Evolutionary conservation across 1,284 basidiomycete genomes (phyloP).

Genomic region (Irpex lacteus): DNA sequence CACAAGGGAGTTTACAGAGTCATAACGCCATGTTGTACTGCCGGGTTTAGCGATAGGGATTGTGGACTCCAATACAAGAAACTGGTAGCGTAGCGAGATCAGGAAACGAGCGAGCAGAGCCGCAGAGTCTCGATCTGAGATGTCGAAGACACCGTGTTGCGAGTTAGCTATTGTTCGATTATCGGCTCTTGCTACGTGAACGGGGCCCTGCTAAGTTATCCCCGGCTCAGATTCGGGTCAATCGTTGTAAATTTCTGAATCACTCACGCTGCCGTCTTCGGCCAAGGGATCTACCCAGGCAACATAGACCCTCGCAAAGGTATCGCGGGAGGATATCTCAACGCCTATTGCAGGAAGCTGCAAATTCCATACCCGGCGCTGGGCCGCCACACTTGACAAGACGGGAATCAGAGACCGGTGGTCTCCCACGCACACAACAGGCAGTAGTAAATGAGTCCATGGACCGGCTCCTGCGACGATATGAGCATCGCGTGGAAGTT

Average conservation of each 20-base stretch:
- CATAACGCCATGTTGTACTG: neutral
- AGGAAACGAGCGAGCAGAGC: neutral
- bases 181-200: neutral
- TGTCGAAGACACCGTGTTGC: neutral
- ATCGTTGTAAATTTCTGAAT: too few relatives aligned
- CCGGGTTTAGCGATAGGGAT: neutral
- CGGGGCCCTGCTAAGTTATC: neutral
- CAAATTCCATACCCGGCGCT: neutral
- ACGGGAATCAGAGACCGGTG: neutral
- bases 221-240: too few relatives aligned
- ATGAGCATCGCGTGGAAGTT: neutral
- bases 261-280: too few relatives aligned
- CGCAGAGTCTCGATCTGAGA: neutral
- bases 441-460: neutral
- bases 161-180: neutral
- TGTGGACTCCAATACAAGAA: neutral
- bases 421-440: neutral
- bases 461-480: neutral
- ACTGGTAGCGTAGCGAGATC: neutral
- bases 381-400: neutral
- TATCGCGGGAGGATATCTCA: neutral
- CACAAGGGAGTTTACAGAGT: neutral
- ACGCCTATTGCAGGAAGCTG: neutral
- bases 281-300: neutral
- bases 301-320: neutral